Percentiles rank a stretch among this genome's conserved stretches.
These are phyloP conservation scores for Physcomitrellopsis africana DNA, from an alignment of 225 moss, liverwort and hornwort genomes.

Conservation along the genomic window DNA sequence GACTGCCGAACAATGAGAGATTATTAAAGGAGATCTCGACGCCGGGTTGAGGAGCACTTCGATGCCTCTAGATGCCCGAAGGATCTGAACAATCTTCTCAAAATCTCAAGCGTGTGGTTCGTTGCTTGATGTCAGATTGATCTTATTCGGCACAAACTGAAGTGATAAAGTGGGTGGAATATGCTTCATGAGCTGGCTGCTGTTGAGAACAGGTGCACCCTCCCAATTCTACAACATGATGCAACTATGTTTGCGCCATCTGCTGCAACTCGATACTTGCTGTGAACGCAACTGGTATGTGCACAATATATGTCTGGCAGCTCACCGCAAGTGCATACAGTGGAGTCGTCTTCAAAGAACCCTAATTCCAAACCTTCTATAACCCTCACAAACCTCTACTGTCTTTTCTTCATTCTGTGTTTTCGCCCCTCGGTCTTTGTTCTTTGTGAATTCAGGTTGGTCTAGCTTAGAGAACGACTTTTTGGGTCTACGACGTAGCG, in stretches of 20 bases:
- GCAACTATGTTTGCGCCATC: background rate
- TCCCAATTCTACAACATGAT: slow-evolving; percentile 12
- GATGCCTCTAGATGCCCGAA: background rate
- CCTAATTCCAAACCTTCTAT: background rate
- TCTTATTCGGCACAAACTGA: background rate
- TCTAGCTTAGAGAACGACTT: background rate
- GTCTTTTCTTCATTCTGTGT: background rate
- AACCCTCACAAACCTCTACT: background rate
- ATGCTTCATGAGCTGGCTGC: slow-evolving; percentile 11
- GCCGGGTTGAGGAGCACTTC: background rate
- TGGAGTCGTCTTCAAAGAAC: background rate
- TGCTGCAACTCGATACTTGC: slow-evolving; percentile 20
- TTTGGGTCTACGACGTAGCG: background rate
- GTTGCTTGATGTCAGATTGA: too few species aligned
- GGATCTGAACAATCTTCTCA: slow-evolving; percentile 4
- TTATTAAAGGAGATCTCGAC: slow-evolving; percentile 2
- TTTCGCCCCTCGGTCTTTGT: background rate
- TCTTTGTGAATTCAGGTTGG: background rate
- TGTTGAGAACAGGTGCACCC: background rate
- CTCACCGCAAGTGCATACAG: background rate
- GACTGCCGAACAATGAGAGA: slow-evolving; percentile 6
- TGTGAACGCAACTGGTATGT: slow-evolving; percentile 12
- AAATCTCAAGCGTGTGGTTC: too few species aligned
- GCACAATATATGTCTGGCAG: slow-evolving; percentile 10
- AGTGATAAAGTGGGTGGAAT: background rate